Conservation (phyloP, 2,329 filamentous ascomycete species). For the Emmonsia crescens region DNA sequence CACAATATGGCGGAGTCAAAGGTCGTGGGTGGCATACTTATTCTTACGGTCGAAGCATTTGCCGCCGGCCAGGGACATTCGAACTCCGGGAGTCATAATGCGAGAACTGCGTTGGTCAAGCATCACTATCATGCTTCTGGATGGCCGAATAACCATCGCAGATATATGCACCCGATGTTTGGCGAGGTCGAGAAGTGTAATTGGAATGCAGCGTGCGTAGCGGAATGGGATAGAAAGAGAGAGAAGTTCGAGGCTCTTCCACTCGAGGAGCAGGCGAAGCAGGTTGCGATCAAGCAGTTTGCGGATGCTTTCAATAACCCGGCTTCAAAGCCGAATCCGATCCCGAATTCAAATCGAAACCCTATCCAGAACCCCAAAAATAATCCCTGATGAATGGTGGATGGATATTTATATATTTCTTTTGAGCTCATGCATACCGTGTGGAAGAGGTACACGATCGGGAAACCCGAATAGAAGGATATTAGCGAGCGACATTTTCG, state of each 20-base stretch:
- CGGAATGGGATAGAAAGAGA: constrained; percentile 54
- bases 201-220: constrained; percentile 55
- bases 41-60: constrained; percentile 61
- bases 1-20: constrained; percentile 57
- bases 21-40: constrained; percentile 52
- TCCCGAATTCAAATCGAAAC: neutral
- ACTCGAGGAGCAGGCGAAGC: constrained; percentile 48
- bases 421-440: neutral
- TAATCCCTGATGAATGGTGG: neutral
- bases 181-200: constrained; percentile 62
- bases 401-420: neutral
- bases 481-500: neutral
- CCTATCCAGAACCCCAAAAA: neutral
- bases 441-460: neutral
- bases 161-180: constrained; percentile 57
- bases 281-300: constrained; percentile 22
- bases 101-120: constrained; percentile 55
- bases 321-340: neutral
- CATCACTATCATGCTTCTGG: constrained; percentile 66
- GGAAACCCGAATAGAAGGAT: neutral
- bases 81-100: constrained; percentile 58
- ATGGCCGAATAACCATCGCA: constrained; percentile 57
- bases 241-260: constrained; percentile 49
- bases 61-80: constrained; percentile 64
- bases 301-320: neutral